Conservation (phyloP, 2,329 filamentous ascomycete species). For the Colletotrichum lupini region DNA sequence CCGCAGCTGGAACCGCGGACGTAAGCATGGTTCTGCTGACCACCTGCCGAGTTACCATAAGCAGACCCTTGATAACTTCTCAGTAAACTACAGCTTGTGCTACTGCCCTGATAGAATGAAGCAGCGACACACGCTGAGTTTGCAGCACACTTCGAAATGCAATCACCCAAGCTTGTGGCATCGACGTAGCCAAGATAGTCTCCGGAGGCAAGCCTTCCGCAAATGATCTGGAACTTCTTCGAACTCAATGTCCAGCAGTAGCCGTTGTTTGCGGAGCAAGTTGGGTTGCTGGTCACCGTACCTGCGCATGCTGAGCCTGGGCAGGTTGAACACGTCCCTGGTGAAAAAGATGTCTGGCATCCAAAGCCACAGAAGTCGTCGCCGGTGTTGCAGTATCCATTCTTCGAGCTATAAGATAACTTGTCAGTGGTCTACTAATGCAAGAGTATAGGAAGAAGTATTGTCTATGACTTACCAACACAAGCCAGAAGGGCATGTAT, state of each 20-base stretch:
- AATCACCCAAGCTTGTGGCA: slow-evolving; percentile 21
- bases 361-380: slow-evolving; percentile 37
- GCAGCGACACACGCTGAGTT: slow-evolving; percentile 15
- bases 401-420: slow-evolving; percentile 8
- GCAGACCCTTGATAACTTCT: slow-evolving; percentile 18
- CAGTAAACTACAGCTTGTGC: slow-evolving; percentile 15
- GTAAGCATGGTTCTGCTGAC: slow-evolving; percentile 17
- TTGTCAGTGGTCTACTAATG: neutral
- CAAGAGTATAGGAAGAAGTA: slow-evolving; percentile 13
- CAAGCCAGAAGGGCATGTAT: slow-evolving; percentile 46
- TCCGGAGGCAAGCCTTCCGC: slow-evolving; percentile 23
- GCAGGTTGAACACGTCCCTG: slow-evolving; percentile 7
- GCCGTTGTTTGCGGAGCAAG: slow-evolving; percentile 15
- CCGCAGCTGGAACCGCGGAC: slow-evolving; percentile 10
- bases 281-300: slow-evolving; percentile 12
- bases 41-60: slow-evolving; percentile 21
- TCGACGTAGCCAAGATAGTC: neutral
- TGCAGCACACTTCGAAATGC: slow-evolving; percentile 22
- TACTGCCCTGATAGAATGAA: slow-evolving; percentile 18
- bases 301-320: slow-evolving; percentile 14
- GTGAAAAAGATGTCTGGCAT: slow-evolving; percentile 23
- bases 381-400: slow-evolving; percentile 35
- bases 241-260: slow-evolving; percentile 22
- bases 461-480: slow-evolving; percentile 30
- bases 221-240: slow-evolving; percentile 25